Base-by-base conservation (phyloP, 1,139 yeast species). In the Pichia sp. region DNA sequence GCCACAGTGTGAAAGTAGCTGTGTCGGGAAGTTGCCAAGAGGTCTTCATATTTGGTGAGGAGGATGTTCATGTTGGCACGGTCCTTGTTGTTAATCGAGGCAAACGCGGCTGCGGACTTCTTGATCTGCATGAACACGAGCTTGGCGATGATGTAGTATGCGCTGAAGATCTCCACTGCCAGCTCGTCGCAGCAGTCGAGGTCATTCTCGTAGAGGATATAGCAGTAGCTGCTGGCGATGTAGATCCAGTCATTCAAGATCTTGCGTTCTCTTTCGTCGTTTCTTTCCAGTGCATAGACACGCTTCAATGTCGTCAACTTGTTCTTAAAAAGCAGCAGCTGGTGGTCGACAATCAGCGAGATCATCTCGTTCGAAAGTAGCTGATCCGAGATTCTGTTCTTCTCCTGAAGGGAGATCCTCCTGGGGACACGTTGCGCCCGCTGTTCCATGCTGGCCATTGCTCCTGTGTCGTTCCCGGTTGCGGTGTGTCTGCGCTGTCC, bases 241-340 rank as follows among this genome's bases (percentile, higher is more conserved):
- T 53, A 55, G 5, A 55, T 49, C 58, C 58, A 55, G 41, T 55
- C 58, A 30, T 53, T 53, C 2, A 50, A 8, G 7, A 55, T 50
- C 30, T 55, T 55, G 3, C 36, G 9, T 8, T 31, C 12, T 14
- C 29, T 46, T 14, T 50, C 27, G 2, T 12, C 27, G 6, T 8
- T 4, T 2, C 20, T 9, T 34, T 55, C 58, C 24, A 20, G 24
- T 2, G 43, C 7, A 46, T 55, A 55, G 7, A 40, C 51, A 1
- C 31, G 29, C 7, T 53, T 20, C 20, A 55, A 34, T 6, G 29
- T 31, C 4, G 17, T n/a, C 6, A 41, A 16, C 40, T 53, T 55
- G n/a, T 48, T 46, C 17, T 43, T 46, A 16, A 50, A 55, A 8
- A 55, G 20, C 16, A 12, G 4, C 14, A 42, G 17, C 38, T 55